Evolutionary conservation across 768 basidiomycete genomes (phyloP), one percentile per base, ranked within the genome.

Genomic region (Xanthoconium stramineum): DNA sequence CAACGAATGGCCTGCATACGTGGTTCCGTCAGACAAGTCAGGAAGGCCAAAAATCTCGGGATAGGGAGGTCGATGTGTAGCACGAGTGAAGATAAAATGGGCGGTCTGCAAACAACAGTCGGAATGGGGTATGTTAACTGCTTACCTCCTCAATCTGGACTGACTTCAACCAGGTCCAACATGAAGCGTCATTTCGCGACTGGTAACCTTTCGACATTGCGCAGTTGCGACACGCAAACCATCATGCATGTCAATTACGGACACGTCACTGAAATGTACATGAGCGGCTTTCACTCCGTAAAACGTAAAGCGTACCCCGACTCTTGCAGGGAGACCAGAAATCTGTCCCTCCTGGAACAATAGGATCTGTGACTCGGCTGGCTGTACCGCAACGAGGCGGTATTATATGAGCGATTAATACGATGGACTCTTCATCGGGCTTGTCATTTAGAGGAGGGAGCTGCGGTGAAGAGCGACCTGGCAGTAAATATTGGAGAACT

Each of bases 321-420:
- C 61, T 82, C 77, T 48, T 86, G 85, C 39, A 92, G 69, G 24
- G 80, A 80, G 2, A 80, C 72, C 29, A 89, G 54, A 80, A 67
- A 11, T 71, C 57, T 13, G 74, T 70, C 28, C 74, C 69, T n/a
- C 77, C 72, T 13, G 85, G 68, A 11, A 79, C 49, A 10, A 76
- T 65, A 33, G 89, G 65, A n/a, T 77, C 75, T 19, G 77, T 72
- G 2, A 86, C 75, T 13, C 75, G 66, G 46, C 76, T 64, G 5
- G 74, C 69, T 13, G 55, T 48, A 15, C 79, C 80, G 30, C 72
- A 65, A 5, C 64, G 69, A 6, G 79, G 72, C 0, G 86, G 83
- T 33, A 88, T 68, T 37, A 83, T 71, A 58, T 71, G 75, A 54
- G 50, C 72, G 9, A 58, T 67, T 30, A 70, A 58, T 39, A 50